phyloP scores from a whole-genome alignment of 768 basidiomycete genomes.

The Strobilomyces dryophilus region DNA sequence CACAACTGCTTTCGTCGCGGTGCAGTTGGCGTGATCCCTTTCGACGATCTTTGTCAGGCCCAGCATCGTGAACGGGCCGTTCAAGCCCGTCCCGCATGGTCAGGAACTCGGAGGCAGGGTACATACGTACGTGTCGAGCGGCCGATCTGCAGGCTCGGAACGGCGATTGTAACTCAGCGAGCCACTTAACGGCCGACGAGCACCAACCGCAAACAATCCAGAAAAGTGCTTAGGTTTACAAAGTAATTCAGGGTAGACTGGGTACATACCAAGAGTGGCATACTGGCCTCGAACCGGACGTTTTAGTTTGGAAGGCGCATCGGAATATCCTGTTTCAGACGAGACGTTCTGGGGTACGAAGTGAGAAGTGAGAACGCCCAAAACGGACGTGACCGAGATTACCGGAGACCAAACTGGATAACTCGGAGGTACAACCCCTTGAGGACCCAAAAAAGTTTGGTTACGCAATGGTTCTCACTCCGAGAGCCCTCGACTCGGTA shows the following conservation, averaged over 20 bases:
- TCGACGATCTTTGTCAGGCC: no score
- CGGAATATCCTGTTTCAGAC: no score
- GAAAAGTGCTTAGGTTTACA: neutral
- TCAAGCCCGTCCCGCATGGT: no score
- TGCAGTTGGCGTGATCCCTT: no score
- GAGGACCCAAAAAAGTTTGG: neutral
- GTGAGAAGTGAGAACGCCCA: neutral
- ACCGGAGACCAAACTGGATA: neutral
- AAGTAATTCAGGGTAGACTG: neutral
- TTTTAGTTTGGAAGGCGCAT: neutral
- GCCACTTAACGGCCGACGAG: neutral
- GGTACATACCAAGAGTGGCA: no score
- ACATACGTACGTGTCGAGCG: no score
- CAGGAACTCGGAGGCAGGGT: no score
- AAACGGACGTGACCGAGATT: neutral
- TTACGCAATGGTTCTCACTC: neutral
- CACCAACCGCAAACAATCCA: neutral
- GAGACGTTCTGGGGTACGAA: no score
- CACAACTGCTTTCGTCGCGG: no score
- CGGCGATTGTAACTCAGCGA: neutral
- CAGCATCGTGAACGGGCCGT: no score
- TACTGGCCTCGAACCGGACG: neutral
- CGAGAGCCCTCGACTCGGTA: neutral
- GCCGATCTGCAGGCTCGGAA: no score
- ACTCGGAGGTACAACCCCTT: no score